phyloP scores from a whole-genome alignment of 1,284 basidiomycete species.

The Pulveroboletus sp. region DNA sequence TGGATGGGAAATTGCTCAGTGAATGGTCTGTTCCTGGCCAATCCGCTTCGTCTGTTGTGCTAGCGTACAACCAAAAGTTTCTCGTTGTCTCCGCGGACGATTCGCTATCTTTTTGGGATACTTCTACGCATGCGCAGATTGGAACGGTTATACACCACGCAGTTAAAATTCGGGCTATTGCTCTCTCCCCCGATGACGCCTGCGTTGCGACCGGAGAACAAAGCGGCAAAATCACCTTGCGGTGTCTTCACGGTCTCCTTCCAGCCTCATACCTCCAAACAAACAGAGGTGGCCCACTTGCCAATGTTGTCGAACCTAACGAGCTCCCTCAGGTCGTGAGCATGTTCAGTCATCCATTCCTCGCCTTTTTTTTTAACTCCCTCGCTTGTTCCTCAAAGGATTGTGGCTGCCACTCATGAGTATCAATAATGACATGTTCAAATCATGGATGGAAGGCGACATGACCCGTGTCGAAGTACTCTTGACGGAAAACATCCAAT shows the following conservation, averaged over 20 bases:
- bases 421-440: background rate
- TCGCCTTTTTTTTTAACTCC: background rate
- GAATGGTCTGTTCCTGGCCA: background rate
- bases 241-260: background rate
- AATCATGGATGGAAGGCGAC: background rate
- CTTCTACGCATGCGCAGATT: background rate
- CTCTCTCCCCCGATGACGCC: background rate
- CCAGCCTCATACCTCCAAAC: background rate
- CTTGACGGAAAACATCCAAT: background rate
- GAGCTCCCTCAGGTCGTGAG: background rate
- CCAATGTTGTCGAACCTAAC: background rate
- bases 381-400: background rate
- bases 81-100: background rate
- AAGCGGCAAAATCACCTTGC: background rate
- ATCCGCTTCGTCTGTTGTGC: too few species aligned
- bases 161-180: background rate
- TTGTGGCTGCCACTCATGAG: background rate
- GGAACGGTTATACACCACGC: background rate
- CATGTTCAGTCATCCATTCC: background rate
- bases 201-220: background rate
- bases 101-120: background rate
- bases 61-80: background rate
- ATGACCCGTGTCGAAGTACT: background rate
- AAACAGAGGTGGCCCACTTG: background rate
- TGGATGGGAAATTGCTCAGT: background rate